phyloP scores from a whole-genome alignment of 441 rosid genomes.

The Cnidoscolus chayamansa region DNA sequence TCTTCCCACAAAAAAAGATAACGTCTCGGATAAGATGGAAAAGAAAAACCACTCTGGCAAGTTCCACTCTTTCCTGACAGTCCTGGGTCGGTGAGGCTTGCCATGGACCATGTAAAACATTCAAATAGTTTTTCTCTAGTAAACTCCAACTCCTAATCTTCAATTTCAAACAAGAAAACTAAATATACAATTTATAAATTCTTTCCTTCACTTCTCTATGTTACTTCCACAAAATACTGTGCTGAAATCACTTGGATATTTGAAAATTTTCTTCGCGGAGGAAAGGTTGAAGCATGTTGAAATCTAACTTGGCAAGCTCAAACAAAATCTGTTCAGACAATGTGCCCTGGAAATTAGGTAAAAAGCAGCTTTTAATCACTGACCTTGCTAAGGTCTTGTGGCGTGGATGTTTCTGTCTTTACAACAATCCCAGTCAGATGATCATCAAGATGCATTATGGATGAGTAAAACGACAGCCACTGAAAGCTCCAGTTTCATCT shows the following conservation, averaged over 20 bases:
- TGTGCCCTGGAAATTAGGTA: too few relatives aligned
- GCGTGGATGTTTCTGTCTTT: slow-evolving; percentile 36
- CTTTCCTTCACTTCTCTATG: too few relatives aligned
- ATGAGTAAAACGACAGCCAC: slow-evolving; percentile 26
- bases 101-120: slow-evolving; percentile 60
- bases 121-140: slow-evolving; percentile 55
- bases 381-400: slow-evolving; percentile 36
- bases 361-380: too few relatives aligned
- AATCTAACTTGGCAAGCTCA: too few relatives aligned
- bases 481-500: slow-evolving; percentile 29
- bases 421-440: slow-evolving; percentile 18
- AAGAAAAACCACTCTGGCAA: slow-evolving; percentile 46
- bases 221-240: too few relatives aligned
- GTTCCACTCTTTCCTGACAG: slow-evolving; percentile 42
- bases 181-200: neutral
- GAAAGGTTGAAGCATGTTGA: neutral
- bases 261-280: slow-evolving; percentile 35
- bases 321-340: too few relatives aligned
- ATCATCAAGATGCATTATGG: slow-evolving; percentile 6
- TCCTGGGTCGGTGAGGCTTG: slow-evolving; percentile 42
- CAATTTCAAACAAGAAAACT: neutral
- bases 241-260: slow-evolving; percentile 26
- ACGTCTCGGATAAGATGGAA: slow-evolving; percentile 49
- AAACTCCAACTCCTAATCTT: slow-evolving; percentile 18
- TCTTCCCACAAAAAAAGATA: slow-evolving; percentile 14